phyloP scores from a whole-genome alignment of 305 asterid genomes.

The Fraxinus baroniana region DNA sequence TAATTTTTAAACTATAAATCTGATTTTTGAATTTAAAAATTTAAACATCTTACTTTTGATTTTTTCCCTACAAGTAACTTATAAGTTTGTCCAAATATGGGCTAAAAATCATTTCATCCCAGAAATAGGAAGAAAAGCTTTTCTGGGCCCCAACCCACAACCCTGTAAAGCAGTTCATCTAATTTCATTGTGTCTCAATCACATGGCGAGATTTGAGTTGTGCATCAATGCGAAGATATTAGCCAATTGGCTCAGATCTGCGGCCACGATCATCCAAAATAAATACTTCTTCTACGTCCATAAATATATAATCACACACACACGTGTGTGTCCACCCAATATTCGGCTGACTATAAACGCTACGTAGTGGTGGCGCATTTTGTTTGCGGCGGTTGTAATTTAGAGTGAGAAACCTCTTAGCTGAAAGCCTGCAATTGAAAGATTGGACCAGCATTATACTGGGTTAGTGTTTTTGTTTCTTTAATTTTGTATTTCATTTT shows the following conservation, averaged over 20 bases:
- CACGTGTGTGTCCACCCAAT: not conserved
- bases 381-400: not conserved
- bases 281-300: not conserved
- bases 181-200: constrained; percentile 14
- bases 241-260: constrained; percentile 34
- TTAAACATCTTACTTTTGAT: no score
- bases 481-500: not conserved
- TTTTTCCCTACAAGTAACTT: no score
- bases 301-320: not conserved
- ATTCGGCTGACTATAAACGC: not conserved
- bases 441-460: constrained; percentile 30
- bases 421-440: constrained; percentile 18
- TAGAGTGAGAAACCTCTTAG: constrained; percentile 4
- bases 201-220: constrained; percentile 28
- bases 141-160: not conserved
- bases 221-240: constrained; percentile 22
- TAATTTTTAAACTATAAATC: no score
- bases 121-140: no score
- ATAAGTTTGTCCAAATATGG: no score
- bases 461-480: constrained; percentile 21
- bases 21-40: no score
- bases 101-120: no score
- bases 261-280: constrained; percentile 41
- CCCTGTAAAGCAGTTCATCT: not conserved
- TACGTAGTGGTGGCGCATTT: not conserved